Percentiles rank a stretch among this genome's conserved stretches.
These are phyloP conservation scores for Pinus albicaulis DNA, from an alignment of 75 land plant genomes.

Conservation along the genomic window DNA sequence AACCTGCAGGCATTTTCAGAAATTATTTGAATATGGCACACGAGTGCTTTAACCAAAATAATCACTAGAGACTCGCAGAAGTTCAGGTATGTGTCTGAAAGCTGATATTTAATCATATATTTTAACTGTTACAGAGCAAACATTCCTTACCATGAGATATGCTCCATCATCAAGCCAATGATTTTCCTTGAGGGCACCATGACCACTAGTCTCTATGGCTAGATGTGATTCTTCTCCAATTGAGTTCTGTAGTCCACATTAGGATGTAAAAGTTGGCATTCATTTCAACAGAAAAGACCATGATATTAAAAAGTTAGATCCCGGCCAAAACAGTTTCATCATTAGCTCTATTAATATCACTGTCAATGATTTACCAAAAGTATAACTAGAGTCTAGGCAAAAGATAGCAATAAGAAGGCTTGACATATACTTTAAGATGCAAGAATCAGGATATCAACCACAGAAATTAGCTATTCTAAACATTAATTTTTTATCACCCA, in stretches of 20 bases:
- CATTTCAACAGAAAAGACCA: background rate
- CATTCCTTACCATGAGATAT: constrained; percentile 76
- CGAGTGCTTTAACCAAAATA: background rate
- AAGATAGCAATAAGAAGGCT: background rate
- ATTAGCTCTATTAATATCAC: background rate
- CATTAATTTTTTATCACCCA: background rate
- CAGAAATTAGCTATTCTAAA: background rate
- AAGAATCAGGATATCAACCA: background rate
- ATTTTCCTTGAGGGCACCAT: constrained; percentile 99
- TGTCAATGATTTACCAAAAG: constrained; percentile 5
- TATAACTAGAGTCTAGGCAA: background rate
- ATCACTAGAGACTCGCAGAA: background rate
- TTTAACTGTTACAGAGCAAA: background rate
- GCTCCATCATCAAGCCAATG: constrained; percentile 99
- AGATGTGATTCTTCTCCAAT: constrained; percentile 93
- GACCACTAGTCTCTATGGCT: constrained; percentile 99
- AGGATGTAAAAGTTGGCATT: background rate
- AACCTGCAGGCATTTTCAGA: constrained; percentile 46
- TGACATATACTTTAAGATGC: background rate
- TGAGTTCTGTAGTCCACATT: constrained; percentile 54
- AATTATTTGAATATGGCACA: constrained; percentile 9
- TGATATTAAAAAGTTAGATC: background rate
- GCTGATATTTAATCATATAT: background rate
- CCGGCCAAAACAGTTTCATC: background rate
- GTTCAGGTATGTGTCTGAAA: background rate